Evolutionary conservation across 768 basidiomycete genomes (phyloP), one percentile per base, ranked within the genome.

Genomic region (Hortiboletus flavorubellus): DNA sequence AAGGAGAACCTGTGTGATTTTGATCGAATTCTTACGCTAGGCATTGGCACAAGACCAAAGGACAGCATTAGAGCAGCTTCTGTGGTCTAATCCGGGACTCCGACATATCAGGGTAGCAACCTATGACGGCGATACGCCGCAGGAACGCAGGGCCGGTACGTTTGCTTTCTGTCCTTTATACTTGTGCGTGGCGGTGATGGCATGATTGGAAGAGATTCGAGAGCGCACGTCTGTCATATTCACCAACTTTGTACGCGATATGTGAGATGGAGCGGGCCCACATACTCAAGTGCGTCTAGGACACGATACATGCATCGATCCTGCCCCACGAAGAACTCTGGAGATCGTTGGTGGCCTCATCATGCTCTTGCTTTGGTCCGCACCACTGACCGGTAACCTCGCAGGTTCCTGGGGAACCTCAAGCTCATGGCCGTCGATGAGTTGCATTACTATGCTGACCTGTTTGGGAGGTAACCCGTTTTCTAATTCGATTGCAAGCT

Each of bases 41-140:
- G 93, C 93, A 15, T 75, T 96, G 39, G 93, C 93, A 1, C 93
- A 96, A 71, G 93, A 96, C 64, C 93, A 96, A 68, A 83, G 78
- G 60, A 72, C 74, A 4, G 84, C 88, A 1, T 69, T 95, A 46
- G 81, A 88, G 54, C 84, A 86, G 51, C 66, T 96, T 14, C 62
- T 94, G 1, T 76, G 62, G 51, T 73, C 75, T 9, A 85, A 83
- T 67, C 76, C 82, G 0, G 81, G 83, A 9, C 75, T 93, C n/a
- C 80, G 81, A 53, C 75, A 85, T 47, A 67, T 87, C 38, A 76
- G 77, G 66, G 78, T 91, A 12, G 83, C 83, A 3, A 94, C 88
- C 1, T 96, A 92, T 64, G 93, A 96, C 59, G 93, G 93, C 0
- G 93, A 96, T 64, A 95, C 93, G 0, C 84, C 87, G 0, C 79